Base-by-base conservation (phyloP, 768 basidiomycete genomes). In the Fibroporia radiculosa region DNA sequence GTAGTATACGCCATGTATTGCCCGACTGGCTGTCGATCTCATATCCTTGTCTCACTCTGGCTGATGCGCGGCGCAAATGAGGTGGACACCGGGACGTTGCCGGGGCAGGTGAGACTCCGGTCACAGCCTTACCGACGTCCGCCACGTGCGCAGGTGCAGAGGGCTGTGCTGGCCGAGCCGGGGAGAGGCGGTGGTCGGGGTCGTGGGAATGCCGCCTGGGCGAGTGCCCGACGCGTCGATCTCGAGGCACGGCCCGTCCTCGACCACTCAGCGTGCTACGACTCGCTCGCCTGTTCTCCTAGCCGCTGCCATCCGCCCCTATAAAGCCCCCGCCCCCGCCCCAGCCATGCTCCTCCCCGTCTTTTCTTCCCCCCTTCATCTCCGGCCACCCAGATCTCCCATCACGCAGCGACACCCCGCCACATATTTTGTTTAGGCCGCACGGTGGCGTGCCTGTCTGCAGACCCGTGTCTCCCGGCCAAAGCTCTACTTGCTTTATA, bases 1-100 rank as follows among this genome's bases (percentile, higher is more conserved):
- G 41, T 42, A 42, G 41, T 32, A 13, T 42, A 42, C 24, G 41
- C 41, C 29, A 42, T 42, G 41, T 42, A 42, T 25, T 42, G 26
- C 29, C n/a, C 16, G 28, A 16, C 28, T 16, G 41, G 28, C 10
- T 40, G 29, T 29, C 41, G 27, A 42, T 42, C 29, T 32, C 6
- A 42, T 42, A 14, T 42, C 32, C 26, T 19, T 42, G 28, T 10
- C 8, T 32, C 32, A 31, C 29, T 10, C 10, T n/a, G 29, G 29
- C n/a, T 10, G 29, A n/a, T n/a, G 8, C 10, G 8, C 10, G 8
- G 10, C 10, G 29, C 29, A 8, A n/a, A 10, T 8, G 29, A 31
- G 29, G n/a, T n/a, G n/a, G n/a, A 31, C 29, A 31, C 10, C 29
- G 29, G 29, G 8, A 31, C 10, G 29, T n/a, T 31, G 29, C n/a